phyloP scores from a whole-genome alignment of 176 grass and related monocot genomes.

The Neostapfia colusana region DNA sequence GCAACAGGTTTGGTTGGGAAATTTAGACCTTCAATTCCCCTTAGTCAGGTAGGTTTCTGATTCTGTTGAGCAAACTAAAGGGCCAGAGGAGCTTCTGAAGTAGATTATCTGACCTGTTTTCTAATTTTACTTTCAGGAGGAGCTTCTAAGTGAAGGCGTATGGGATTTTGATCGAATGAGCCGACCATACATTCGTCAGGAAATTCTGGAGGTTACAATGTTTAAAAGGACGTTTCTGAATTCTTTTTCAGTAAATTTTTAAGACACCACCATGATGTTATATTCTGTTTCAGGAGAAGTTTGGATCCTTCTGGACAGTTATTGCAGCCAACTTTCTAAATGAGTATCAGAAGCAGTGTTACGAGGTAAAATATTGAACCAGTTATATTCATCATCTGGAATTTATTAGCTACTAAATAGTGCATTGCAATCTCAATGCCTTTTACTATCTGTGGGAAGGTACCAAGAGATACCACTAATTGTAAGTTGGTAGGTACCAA shows the following conservation, averaged over 20 bases:
- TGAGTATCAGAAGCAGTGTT: constrained; percentile 79
- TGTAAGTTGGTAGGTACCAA: neutral
- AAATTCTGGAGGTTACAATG: constrained; percentile 67
- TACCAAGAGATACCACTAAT: neutral
- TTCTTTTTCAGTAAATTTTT: constrained; percentile 16
- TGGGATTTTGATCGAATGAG: constrained; percentile 99
- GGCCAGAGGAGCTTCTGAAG: constrained; percentile 10
- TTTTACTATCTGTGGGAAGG: neutral
- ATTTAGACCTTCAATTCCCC: constrained; percentile 94
- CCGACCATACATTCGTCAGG: constrained; percentile 76
- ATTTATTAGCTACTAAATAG: neutral
- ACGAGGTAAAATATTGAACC: constrained; percentile 59
- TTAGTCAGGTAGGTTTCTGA: constrained; percentile 81
- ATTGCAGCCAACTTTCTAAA: constrained; percentile 82
- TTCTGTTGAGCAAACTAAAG: constrained; percentile 15
- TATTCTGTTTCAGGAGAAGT: constrained; percentile 68
- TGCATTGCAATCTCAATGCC: neutral
- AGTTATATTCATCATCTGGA: constrained; percentile 24
- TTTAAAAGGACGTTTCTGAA: neutral
- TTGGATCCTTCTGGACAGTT: constrained; percentile 86
- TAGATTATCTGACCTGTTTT: constrained; percentile 51
- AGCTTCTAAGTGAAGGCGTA: constrained; percentile 85
- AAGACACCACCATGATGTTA: constrained; percentile 12
- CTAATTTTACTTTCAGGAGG: constrained; percentile 64
- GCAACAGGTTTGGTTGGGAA: constrained; percentile 89